A percentile compares a stretch with the other conserved stretches of the same genome.
phyloP scores from a whole-genome alignment of 1,284 basidiomycete genomes.

The Sporisorium scitamineum region DNA sequence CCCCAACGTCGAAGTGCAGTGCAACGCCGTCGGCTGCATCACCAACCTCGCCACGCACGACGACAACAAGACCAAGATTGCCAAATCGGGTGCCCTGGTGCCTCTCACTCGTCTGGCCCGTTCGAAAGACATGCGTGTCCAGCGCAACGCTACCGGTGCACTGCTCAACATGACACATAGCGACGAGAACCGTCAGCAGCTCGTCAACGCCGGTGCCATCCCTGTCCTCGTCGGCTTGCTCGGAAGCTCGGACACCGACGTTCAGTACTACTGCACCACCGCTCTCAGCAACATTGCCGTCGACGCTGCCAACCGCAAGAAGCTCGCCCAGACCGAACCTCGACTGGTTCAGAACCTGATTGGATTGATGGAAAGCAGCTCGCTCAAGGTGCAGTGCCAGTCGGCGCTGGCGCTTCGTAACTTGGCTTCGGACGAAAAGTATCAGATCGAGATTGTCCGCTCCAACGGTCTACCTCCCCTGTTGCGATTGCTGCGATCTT shows the following conservation, averaged over 20 bases:
- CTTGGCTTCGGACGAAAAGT: conserved; percentile 98
- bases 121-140: conserved; percentile 99
- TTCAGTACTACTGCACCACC: conserved; percentile 99
- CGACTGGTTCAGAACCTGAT: conserved; percentile 95
- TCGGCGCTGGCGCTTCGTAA: conserved; percentile 96
- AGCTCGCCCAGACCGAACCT: conserved; percentile 92
- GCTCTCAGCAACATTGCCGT: conserved; percentile 95
- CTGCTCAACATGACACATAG: conserved; percentile 97
- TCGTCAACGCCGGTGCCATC: conserved; percentile 98
- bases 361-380: conserved; percentile 94
- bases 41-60: conserved; percentile 99
- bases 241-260: conserved; percentile 97
- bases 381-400: conserved; percentile 98
- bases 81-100: conserved; percentile 96
- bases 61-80: conserved; percentile 99
- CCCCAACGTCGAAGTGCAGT: conserved; percentile 99
- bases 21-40: conserved; percentile 99
- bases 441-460: conserved; percentile 98
- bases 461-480: conserved; percentile 92
- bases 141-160: conserved; percentile 97
- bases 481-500: conserved; percentile 92
- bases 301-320: conserved; percentile 82
- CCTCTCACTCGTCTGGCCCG: conserved; percentile 95
- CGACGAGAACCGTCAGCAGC: conserved; percentile 97
- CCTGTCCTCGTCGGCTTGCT: conserved; percentile 95